These are phyloP conservation scores for Pyrenula massariospora DNA, from an alignment of 495 filamentous ascomycete species.

Conservation along the genomic window DNA sequence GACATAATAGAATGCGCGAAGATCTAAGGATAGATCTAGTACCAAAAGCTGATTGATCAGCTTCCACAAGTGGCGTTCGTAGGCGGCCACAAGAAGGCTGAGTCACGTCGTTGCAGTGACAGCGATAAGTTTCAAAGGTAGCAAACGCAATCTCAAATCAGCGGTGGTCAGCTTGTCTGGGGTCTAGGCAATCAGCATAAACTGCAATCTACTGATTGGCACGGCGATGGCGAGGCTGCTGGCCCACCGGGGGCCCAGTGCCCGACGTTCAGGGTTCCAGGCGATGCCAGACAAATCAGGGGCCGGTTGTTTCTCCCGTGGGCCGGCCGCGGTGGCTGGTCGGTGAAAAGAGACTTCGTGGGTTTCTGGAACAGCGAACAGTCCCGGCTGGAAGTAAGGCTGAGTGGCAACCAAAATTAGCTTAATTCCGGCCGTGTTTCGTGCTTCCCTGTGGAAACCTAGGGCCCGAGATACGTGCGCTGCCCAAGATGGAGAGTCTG, in stretches of 20 bases:
- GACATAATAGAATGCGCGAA: neutral
- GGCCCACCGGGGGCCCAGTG: neutral
- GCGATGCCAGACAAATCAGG: neutral
- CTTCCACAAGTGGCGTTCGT: neutral
- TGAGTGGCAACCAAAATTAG: slow-evolving; percentile 1
- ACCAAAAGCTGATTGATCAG: neutral
- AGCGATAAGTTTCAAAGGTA: neutral
- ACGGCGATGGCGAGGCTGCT: neutral
- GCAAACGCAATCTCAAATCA: neutral
- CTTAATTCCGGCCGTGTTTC: neutral
- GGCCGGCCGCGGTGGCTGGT: neutral
- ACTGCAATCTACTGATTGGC: neutral
- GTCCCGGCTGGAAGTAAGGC: neutral
- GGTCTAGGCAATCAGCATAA: neutral
- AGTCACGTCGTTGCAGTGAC: neutral
- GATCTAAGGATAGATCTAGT: neutral
- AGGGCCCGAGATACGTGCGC: neutral
- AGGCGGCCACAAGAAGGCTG: neutral
- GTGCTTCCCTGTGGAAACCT: neutral
- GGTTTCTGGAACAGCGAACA: neutral
- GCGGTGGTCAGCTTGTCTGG: neutral
- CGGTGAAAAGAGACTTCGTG: neutral
- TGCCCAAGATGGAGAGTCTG: neutral
- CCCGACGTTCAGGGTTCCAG: neutral
- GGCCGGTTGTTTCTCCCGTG: neutral